These are phyloP conservation scores for Boletus rufocinnamomeus DNA, from an alignment of 768 basidiomycete genomes.

Conservation along the genomic window DNA sequence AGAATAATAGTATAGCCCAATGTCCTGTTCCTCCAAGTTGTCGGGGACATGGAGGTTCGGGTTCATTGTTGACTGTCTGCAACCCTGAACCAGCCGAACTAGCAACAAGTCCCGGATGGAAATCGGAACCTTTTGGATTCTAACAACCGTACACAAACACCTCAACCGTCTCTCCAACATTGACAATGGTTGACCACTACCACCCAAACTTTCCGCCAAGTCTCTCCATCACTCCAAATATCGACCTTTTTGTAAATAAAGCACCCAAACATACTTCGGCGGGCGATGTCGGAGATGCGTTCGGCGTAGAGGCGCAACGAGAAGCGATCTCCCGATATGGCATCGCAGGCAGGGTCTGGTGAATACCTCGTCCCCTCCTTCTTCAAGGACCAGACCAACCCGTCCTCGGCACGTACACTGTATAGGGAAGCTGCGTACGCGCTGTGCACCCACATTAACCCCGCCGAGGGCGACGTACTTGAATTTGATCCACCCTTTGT, in stretches of 20 bases:
- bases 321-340: constrained; percentile 70
- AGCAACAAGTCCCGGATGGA: background rate
- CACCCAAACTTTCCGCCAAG: constrained; percentile 48
- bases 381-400: constrained; percentile 12
- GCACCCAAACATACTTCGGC: background rate
- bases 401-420: background rate
- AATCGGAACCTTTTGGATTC: constrained; percentile 1
- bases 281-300: constrained; percentile 10
- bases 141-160: constrained; percentile 18
- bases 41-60: constrained; percentile 13
- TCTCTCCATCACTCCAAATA: constrained; percentile 42
- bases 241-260: background rate
- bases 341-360: constrained; percentile 88
- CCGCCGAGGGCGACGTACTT: constrained; percentile 23
- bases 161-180: background rate
- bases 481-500: constrained; percentile 61
- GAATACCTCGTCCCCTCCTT: constrained; percentile 30
- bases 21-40: constrained; percentile 33
- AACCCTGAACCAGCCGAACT: background rate
- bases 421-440: constrained; percentile 75
- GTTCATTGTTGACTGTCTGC: constrained; percentile 9
- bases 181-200: constrained; percentile 2
- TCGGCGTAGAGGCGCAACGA: constrained; percentile 45
- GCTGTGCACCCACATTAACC: constrained; percentile 55
- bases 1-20: constrained; percentile 27